Evolutionary conservation across 169 alveolate species (phyloP), one percentile per base, ranked within the genome.

Genomic region (Plasmodium vivax): DNA sequence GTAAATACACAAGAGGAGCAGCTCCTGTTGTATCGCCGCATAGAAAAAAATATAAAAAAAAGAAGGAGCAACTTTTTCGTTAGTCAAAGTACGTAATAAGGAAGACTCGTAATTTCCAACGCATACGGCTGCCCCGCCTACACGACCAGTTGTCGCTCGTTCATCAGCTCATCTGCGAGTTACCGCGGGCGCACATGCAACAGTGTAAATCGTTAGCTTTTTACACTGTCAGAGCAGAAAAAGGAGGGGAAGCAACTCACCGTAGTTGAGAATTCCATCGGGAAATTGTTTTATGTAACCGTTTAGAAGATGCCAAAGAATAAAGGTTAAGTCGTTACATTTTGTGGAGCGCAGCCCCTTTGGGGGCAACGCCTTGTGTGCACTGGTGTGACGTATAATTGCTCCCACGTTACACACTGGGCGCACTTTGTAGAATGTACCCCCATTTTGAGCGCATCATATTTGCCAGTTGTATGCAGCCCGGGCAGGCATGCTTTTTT

Each of bases 221-320:
- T 51, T 51, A 16, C 62, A 51, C 23, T 51, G 77, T 27, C 43
- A 19, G 19, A 68, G 27, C 14, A 19, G 41, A 23, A 68, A 68
- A 43, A 47, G 23, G 19, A 51, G 32, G 14, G 16, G 14, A 58
- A 82, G 34, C 6, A 45, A 45, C 38, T 19, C 8, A 34, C 9
- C 45, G 19, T 32, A 83, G 23, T 83, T 83, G 62, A 54, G 58
- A 74, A 83, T 36, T 45, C 14, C 2, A 19, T 62, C 23, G 41
- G 73, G 27, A 23, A 81, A 43, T 34, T 27, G 5, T 81, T 32
- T 73, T 73, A 75, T 85, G 93, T 85, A 30, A 74, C 14, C 34
- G 32, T 80, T 71, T 68, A 34, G 83, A 88, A 77, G 51, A 88
- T 88, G 94, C 94, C 94, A 88, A 88, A 88, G 75, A 88, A 88